Percentiles rank a stretch among this genome's conserved stretches.
Evolutionary conservation across 768 basidiomycete species (phyloP).

Genomic region (Chiua virens): DNA sequence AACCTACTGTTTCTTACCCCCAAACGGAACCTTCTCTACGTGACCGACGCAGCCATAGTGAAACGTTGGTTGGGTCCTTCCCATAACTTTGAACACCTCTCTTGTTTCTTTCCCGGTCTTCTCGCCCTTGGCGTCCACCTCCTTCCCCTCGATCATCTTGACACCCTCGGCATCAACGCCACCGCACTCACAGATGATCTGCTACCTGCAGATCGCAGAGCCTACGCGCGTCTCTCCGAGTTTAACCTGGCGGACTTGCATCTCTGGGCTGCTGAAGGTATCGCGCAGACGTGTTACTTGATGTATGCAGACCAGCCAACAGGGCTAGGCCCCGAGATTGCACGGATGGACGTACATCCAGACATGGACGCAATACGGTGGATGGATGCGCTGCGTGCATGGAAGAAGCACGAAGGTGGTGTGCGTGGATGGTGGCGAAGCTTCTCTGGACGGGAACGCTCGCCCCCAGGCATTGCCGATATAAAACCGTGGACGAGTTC

Average conservation of each 20-base stretch:
- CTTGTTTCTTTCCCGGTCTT: constrained; percentile 77
- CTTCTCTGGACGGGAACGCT: constrained; percentile 23
- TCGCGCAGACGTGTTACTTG: constrained; percentile 72
- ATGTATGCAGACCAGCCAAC: constrained; percentile 69
- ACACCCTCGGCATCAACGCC: constrained; percentile 46
- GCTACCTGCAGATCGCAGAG: constrained; percentile 19
- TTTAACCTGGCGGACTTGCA: constrained; percentile 62
- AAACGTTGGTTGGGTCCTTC: constrained; percentile 33
- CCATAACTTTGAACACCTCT: constrained; percentile 65
- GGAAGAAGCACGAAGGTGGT: constrained; percentile 36
- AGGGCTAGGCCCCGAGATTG: constrained; percentile 64
- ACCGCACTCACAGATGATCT: constrained; percentile 32
- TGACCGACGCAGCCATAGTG: constrained; percentile 47
- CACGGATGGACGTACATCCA: constrained; percentile 16
- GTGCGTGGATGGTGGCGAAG: not conserved
- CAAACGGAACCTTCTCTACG: constrained; percentile 44
- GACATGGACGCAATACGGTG: constrained; percentile 19
- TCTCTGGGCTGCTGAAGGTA: constrained; percentile 71
- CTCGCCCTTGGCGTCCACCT: constrained; percentile 69
- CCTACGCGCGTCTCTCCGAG: constrained; percentile 37
- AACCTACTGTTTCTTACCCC: constrained; percentile 38
- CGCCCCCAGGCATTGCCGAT: constrained; percentile 54
- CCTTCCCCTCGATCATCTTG: constrained; percentile 55
- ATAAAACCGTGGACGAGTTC: constrained; percentile 21
- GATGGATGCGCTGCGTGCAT: constrained; percentile 39